Evolutionary conservation across 768 basidiomycete species (phyloP).

Genomic region (Tulasnella sp.): DNA sequence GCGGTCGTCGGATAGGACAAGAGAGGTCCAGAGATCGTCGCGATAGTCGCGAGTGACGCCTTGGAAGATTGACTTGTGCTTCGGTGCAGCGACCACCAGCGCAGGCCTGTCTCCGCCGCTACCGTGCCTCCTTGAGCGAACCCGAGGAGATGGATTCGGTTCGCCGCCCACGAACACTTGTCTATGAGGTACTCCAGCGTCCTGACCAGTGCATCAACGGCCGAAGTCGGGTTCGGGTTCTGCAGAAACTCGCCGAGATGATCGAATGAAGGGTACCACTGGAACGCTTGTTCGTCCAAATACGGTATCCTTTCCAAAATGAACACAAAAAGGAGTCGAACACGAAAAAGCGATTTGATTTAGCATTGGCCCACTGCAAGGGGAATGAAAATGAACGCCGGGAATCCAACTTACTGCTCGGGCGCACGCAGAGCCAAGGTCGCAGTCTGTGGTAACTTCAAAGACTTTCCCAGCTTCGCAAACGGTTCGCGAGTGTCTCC

Average conservation of each 20-base stretch:
- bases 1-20: constrained; percentile 73
- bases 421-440: constrained; percentile 79
- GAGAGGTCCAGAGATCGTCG: constrained; percentile 71
- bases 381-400: constrained; percentile 6
- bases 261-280: constrained; percentile 88
- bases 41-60: constrained; percentile 62
- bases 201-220: constrained; percentile 58
- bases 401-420: constrained; percentile 54
- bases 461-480: constrained; percentile 64
- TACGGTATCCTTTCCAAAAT: constrained; percentile 64
- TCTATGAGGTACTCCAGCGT: constrained; percentile 60
- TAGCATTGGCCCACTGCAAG: constrained; percentile 8
- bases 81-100: constrained; percentile 53
- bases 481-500: constrained; percentile 85
- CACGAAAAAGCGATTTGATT: background rate
- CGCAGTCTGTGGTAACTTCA: constrained; percentile 91
- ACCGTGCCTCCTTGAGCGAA: constrained; percentile 87
- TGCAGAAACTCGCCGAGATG: constrained; percentile 70
- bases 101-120: constrained; percentile 66
- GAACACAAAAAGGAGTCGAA: background rate
- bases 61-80: constrained; percentile 37
- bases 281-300: constrained; percentile 66
- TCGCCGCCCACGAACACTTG: constrained; percentile 66
- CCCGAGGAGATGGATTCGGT: constrained; percentile 82
- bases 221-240: constrained; percentile 72